Base-by-base conservation (phyloP, 2,329 filamentous ascomycete genomes). In the Raffaelea albimanens region DNA sequence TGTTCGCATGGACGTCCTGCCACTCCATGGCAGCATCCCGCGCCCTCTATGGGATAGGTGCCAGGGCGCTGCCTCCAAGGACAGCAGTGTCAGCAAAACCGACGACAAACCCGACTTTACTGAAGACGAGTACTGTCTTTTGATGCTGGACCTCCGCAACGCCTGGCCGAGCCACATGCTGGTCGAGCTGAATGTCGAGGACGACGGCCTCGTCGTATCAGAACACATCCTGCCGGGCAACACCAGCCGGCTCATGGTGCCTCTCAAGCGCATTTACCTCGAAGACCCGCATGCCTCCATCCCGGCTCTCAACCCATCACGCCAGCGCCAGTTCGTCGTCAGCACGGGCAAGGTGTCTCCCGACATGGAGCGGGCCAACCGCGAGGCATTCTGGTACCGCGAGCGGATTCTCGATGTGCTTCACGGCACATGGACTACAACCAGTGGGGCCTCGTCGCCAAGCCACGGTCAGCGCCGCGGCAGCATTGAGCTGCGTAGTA, bases 271-370 rank as follows among this genome's bases (percentile, higher is more conserved):
- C 33, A 72, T 94, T 36, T 86, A 85, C 59, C 63, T 95, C 19
- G 73, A 82, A n/a, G 78, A 93, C 52, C 82, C 87, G 3, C 80
- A 89, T 58, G 82, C 82, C 2, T 72, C 83, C 2, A 86, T 96
- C 36, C 90, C 89, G 1, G 83, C 81, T 1, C 71, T 95, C 10
- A 89, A 91, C 55, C 84, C 85, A 1, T 81, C 83, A 0, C 81
- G 84, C n/a, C 84, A 88, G 59, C 78, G 89, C n/a, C 90, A 96
- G 59, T 96, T 95, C 57, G 87, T 96, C 25, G 87, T 95, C 40
- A 93, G 85, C 63, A 78, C 82, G 16, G 82, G 80, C 59, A 86
- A 86, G 57, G 79, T 90, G 48, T 83, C 85, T 0, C 85, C 87
- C 0, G 87, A 93, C 53, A 78, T 76, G 40, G 90, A 96, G 65